These are phyloP conservation scores for Phialophora chinensis DNA, from an alignment of 2,329 filamentous ascomycete species.

Conservation along the genomic window DNA sequence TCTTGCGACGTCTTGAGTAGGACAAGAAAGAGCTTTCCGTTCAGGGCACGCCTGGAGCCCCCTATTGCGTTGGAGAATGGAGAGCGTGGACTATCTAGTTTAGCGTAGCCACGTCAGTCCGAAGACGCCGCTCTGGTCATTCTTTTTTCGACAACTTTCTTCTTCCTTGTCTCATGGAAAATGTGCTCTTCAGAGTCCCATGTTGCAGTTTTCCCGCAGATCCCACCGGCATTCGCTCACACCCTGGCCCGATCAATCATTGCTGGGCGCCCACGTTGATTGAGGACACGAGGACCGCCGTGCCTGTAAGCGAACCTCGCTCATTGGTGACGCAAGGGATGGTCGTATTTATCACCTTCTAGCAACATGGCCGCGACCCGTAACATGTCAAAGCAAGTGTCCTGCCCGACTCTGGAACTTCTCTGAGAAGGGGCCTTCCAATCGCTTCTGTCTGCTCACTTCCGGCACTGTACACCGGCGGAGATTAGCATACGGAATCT, in stretches of 20 bases:
- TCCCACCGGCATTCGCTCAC: background rate
- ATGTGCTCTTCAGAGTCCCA: background rate
- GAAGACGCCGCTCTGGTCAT: background rate
- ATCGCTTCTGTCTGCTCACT: conserved; percentile 23
- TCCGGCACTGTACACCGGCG: conserved; percentile 23
- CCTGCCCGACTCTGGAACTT: conserved; percentile 16
- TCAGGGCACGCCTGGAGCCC: background rate
- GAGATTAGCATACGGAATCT: conserved; percentile 35
- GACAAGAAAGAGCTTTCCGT: background rate
- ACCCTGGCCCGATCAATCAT: background rate
- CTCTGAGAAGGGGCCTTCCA: conserved; percentile 14
- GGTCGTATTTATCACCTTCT: conserved; percentile 12
- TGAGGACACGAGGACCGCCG: background rate
- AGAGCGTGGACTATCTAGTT: background rate
- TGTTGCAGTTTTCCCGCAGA: background rate
- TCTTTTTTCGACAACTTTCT: background rate
- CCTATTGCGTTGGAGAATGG: background rate
- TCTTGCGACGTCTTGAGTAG: background rate
- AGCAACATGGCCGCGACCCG: conserved; percentile 12
- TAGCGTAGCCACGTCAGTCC: conserved; percentile 2
- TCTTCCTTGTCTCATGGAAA: background rate
- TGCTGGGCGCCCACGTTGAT: too few species aligned
- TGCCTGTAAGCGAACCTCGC: background rate
- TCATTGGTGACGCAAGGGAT: conserved; percentile 23
- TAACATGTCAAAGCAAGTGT: conserved; percentile 23